Percentiles rank a stretch among this genome's conserved stretches.
Evolutionary conservation across 192 early-diverging fungal species (phyloP).

Genomic region (Coemansia sp.): DNA sequence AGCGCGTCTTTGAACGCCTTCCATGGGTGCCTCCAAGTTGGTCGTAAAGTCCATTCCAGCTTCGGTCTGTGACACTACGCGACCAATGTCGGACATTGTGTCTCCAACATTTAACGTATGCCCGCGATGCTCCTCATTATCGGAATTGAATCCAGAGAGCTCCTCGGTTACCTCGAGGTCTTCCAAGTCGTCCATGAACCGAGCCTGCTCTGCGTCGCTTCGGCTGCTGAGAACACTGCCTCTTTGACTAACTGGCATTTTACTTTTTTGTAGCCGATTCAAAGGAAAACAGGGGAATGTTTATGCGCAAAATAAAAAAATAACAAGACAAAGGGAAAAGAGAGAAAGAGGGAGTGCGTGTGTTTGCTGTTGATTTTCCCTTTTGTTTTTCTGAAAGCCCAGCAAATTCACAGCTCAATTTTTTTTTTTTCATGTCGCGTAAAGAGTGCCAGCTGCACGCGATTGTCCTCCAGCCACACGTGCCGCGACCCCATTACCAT

Average conservation of each 20-base stretch:
- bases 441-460: neutral
- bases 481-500: neutral
- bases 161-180: conserved; percentile 10
- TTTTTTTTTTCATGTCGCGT: conserved; percentile 3
- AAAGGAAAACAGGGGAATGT: too few species aligned
- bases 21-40: conserved; percentile 32
- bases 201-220: neutral
- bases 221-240: neutral
- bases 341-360: neutral
- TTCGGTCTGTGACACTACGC: conserved; percentile 35
- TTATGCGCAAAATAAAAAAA: neutral
- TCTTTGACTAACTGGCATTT: neutral
- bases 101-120: conserved; percentile 12
- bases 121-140: conserved; percentile 3
- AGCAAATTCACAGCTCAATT: conserved; percentile 20
- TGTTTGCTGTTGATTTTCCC: neutral
- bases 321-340: neutral
- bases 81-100: conserved; percentile 36
- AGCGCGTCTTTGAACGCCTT: conserved; percentile 21
- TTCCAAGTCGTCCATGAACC: neutral
- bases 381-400: too few species aligned
- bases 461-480: neutral
- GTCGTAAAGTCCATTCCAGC: conserved; percentile 39
- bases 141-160: conserved; percentile 17
- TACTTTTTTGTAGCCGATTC: too few species aligned